Base-by-base conservation (phyloP, 768 basidiomycete genomes). In the Pholiota microspora region DNA sequence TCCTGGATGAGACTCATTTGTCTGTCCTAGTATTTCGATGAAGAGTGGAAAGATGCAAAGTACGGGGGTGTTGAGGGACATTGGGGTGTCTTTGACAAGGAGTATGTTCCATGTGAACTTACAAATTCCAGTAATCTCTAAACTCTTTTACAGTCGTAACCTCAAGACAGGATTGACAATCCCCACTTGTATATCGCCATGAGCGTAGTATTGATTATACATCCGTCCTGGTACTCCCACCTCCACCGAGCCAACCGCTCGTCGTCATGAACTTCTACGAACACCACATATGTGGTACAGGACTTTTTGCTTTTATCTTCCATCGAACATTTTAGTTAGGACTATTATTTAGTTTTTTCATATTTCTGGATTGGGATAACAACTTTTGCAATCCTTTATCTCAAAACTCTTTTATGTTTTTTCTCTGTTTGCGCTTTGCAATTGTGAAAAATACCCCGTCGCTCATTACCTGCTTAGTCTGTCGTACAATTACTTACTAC, bases 1-100 rank as follows among this genome's bases (percentile, higher is more conserved):
- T 25, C 44, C 32, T 29, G 25, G 7, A 18, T 23, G 10, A 18
- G n/a, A 16, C 49, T 40, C 54, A 15, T 31, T 49, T 27, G 21
- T 16, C 8, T 18, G 3, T 42, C 12, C 12, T 42, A 90, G 81
- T 85, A 76, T 67, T 83, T 84, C 59, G 92, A 95, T 62, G 89
- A 94, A 69, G 68, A 77, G 49, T 94, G 91, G 92, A 92, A 93
- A 80, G 80, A 81, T 62, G 59, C 57, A 2, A 63, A 76, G 59
- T 95, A 78, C 62, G 92, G 92, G 60, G 93, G 92, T 57, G 92
- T 95, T 40, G 93, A 78, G 70, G 75, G 77, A n/a, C 73, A 73
- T 66, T 79, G 77, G 77, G 77, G 77, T 60, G 60, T 79, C 24
- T 78, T 79, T 59, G 72, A 72, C 53, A 69, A 70, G 57, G 69